phyloP scores from a whole-genome alignment of 805 yeast genomes.

The Pichia gijzeniarum region DNA sequence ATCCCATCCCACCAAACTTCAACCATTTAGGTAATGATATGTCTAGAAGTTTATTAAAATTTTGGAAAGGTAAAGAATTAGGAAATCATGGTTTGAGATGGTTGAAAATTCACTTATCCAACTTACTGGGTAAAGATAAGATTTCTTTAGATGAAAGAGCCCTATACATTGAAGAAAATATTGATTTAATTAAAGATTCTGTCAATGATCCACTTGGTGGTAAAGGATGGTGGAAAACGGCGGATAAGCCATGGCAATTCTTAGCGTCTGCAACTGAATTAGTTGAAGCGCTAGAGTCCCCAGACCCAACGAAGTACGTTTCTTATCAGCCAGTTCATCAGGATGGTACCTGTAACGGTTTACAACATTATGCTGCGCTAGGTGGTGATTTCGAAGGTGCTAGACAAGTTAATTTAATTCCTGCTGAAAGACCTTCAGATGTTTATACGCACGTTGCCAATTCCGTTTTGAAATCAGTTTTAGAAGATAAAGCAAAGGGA shows the following conservation, averaged over 20 bases:
- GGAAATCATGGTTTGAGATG: conserved; percentile 63
- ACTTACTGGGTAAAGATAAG: conserved; percentile 70
- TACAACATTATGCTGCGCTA: conserved; percentile 81
- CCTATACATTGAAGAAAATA: conserved; percentile 48
- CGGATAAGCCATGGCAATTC: conserved; percentile 83
- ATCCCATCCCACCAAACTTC: conserved; percentile 74
- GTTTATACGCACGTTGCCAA: conserved; percentile 67
- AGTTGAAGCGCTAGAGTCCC: conserved; percentile 50
- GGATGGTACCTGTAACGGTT: conserved; percentile 83
- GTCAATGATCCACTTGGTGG: conserved; percentile 58
- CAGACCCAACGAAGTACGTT: conserved; percentile 57
- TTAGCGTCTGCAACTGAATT: conserved; percentile 65
- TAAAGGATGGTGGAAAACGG: conserved; percentile 60
- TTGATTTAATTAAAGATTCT: conserved; percentile 48
- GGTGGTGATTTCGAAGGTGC: conserved; percentile 87
- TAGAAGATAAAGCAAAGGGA: conserved; percentile 47
- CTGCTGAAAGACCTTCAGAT: conserved; percentile 69
- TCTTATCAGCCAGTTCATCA: conserved; percentile 78
- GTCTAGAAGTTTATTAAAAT: conserved; percentile 62
- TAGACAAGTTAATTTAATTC: conserved; percentile 65
- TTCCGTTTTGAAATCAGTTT: conserved; percentile 50
- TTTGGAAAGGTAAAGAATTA: conserved; percentile 70
- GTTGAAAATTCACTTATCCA: conserved; percentile 72
- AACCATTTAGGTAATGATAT: conserved; percentile 77
- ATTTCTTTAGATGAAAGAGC: conserved; percentile 60